A percentile compares a stretch with the other conserved stretches of the same genome.
phyloP scores from a whole-genome alignment of 78 protist species.

The Emiliania huxleyi region DNA sequence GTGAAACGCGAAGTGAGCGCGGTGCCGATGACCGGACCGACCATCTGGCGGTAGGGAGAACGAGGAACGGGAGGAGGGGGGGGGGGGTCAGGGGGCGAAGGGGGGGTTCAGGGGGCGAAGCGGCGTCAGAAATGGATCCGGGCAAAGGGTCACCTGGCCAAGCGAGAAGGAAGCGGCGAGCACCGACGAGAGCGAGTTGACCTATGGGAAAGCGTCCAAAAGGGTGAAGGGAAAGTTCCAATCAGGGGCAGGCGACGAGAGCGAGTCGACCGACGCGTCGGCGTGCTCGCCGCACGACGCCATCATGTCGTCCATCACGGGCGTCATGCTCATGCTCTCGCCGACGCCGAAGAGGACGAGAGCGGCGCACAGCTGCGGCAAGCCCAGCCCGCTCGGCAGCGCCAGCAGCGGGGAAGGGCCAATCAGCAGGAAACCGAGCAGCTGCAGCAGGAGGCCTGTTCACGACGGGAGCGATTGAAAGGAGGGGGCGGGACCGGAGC shows the following conservation, averaged over 20 bases:
- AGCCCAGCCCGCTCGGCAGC: neutral
- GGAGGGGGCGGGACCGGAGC: too few species aligned
- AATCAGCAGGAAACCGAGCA: neutral
- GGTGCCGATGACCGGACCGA: neutral
- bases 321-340: slow-evolving; percentile 1
- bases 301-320: slow-evolving; percentile 28
- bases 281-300: neutral
- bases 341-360: slow-evolving; percentile 15
- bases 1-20: neutral
- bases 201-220: neutral
- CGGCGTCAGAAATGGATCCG: neutral
- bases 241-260: too few species aligned
- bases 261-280: neutral
- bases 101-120: too few species aligned
- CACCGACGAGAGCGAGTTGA: neutral
- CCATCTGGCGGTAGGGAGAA: too few species aligned
- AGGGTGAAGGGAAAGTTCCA: too few species aligned
- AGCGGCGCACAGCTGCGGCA: neutral
- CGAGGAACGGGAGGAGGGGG: too few species aligned
- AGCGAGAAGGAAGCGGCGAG: neutral
- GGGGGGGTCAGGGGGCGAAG: too few species aligned
- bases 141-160: neutral
- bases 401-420: neutral
- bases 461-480: too few species aligned
- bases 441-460: neutral